Percentiles rank a stretch among this genome's conserved stretches.
Evolutionary conservation across 805 yeast genomes (phyloP).

Genomic region (Wilhelminamyces savonicus): DNA sequence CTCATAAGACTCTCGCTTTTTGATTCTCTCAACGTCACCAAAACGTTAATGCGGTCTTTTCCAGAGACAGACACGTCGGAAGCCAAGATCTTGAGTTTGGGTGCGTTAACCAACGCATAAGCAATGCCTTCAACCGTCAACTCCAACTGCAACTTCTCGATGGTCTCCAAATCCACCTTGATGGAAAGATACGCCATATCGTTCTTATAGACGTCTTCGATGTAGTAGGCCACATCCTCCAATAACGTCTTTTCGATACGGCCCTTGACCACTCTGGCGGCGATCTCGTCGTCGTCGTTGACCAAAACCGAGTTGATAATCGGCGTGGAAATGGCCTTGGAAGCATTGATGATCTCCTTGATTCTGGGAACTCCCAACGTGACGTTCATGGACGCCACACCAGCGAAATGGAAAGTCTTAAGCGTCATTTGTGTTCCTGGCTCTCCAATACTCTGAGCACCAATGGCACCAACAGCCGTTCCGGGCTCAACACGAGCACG

Average conservation of each 20-base stretch:
- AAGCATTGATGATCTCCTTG: slow-evolving; percentile 96
- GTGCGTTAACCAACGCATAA: slow-evolving; percentile 72
- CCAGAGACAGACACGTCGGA: slow-evolving; percentile 67
- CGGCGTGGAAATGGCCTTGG: slow-evolving; percentile 92
- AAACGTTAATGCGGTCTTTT: slow-evolving; percentile 58
- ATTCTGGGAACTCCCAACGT: slow-evolving; percentile 99
- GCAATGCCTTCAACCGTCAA: slow-evolving; percentile 82
- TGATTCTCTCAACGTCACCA: slow-evolving; percentile 40
- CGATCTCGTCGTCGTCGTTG: slow-evolving; percentile 90
- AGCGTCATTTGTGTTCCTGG: slow-evolving; percentile 99
- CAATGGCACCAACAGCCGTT: slow-evolving; percentile 98
- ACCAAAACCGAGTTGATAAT: slow-evolving; percentile 92
- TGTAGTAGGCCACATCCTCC: slow-evolving; percentile 79
- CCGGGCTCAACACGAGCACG: slow-evolving; percentile 97
- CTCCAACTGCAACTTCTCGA: slow-evolving; percentile 86
- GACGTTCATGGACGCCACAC: slow-evolving; percentile 98
- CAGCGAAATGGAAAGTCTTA: slow-evolving; percentile 94
- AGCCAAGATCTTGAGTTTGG: slow-evolving; percentile 77
- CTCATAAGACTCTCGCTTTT: slow-evolving; percentile 32
- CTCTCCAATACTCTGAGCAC: slow-evolving; percentile 98
- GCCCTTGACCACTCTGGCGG: slow-evolving; percentile 98
- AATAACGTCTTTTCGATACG: slow-evolving; percentile 88
- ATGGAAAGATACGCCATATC: slow-evolving; percentile 72
- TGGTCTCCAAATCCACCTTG: slow-evolving; percentile 74
- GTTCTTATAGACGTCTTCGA: slow-evolving; percentile 90